These are phyloP conservation scores for Elongisporangium senticosum DNA, from an alignment of 352 stramenopile genomes.

Conservation along the genomic window DNA sequence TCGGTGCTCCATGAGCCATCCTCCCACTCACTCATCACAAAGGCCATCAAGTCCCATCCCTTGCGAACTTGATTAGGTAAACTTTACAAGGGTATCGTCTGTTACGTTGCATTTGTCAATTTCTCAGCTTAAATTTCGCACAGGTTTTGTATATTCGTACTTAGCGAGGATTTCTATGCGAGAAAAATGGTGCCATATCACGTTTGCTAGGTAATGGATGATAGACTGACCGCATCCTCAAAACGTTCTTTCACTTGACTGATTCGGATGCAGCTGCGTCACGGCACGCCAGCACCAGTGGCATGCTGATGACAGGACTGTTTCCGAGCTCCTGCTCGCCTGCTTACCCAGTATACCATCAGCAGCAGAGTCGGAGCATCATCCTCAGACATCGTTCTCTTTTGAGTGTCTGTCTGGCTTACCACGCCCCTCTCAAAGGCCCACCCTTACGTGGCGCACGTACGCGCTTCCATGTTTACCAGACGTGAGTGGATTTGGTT, in stretches of 20 bases:
- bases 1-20: neutral
- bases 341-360: neutral
- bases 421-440: neutral
- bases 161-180: neutral
- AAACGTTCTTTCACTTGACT: neutral
- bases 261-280: neutral
- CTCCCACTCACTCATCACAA: neutral
- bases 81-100: neutral
- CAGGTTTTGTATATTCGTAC: neutral
- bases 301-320: neutral
- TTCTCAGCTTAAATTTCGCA: neutral
- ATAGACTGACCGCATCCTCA: neutral
- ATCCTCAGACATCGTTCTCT: neutral
- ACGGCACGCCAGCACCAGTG: neutral
- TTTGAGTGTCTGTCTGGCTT: no score
- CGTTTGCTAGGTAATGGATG: neutral
- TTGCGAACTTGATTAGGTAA: neutral
- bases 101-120: neutral
- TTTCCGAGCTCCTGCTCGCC: neutral
- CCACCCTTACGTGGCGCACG: neutral
- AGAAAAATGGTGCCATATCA: neutral
- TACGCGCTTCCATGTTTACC: neutral
- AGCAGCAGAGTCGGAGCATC: neutral
- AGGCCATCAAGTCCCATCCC: neutral
- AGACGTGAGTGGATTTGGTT: neutral